A percentile compares a stretch with the other conserved stretches of the same genome.
Conservation (phyloP, 768 basidiomycete species). For the Suillus occidentalis region DNA sequence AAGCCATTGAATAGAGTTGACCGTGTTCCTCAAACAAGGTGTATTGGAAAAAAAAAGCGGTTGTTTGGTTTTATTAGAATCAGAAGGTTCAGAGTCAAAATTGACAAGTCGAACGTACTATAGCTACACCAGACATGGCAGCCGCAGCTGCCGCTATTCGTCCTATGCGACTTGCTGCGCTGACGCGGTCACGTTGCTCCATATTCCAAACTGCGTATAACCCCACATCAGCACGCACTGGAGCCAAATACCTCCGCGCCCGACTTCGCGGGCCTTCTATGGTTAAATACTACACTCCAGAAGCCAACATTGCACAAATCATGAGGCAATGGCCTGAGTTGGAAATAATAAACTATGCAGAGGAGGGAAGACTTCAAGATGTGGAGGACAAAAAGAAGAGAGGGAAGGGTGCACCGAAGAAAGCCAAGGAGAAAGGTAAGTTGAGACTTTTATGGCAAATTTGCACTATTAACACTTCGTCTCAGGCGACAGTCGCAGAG, state of each 20-base stretch:
- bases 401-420: constrained; percentile 84
- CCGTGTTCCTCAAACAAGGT: background rate
- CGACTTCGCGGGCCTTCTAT: constrained; percentile 85
- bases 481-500: constrained; percentile 54
- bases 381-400: constrained; percentile 66
- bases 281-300: constrained; percentile 76
- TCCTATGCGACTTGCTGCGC: constrained; percentile 55
- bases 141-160: constrained; percentile 32
- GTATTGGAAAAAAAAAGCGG: constrained; percentile 2
- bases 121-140: constrained; percentile 17
- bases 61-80: constrained; percentile 33
- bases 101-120: background rate
- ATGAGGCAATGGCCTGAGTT: constrained; percentile 54
- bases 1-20: background rate
- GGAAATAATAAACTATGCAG: constrained; percentile 62
- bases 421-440: constrained; percentile 69
- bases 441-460: constrained; percentile 11
- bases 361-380: constrained; percentile 68
- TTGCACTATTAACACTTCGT: constrained; percentile 6
- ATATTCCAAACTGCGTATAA: constrained; percentile 92
- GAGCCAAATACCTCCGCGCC: constrained; percentile 87
- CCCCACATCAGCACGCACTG: constrained; percentile 76
- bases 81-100: constrained; percentile 15
- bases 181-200: constrained; percentile 62
- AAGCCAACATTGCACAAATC: constrained; percentile 54